Base-by-base conservation (phyloP, 2,329 filamentous ascomycete genomes). In the Fusarium tuaranense region DNA sequence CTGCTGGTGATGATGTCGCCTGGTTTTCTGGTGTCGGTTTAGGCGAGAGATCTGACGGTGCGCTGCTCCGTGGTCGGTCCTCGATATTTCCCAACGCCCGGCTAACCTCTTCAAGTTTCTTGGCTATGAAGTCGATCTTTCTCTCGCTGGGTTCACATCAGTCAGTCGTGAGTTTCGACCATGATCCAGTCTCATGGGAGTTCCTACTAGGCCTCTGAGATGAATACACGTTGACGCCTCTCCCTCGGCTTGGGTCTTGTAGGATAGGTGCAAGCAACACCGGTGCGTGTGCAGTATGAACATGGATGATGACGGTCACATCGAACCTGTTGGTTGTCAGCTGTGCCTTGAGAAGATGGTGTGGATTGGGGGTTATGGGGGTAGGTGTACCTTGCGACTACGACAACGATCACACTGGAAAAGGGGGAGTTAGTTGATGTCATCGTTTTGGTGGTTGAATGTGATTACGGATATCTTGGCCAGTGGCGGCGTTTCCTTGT, bases 271-370 rank as follows among this genome's bases (percentile, higher is more conserved):
- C 70, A 74, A 25, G 46, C 63, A 5, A 34, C 38, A 14, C 55
- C 58, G 18, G 64, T 48, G 18, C 67, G 65, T 38, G 62, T 51
- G 57, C 70, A 73, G 13, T 68, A 65, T 2, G 65, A 59, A 25
- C 72, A 73, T 4, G 72, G 72, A 12, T 36, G 59, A 4, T 32
- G 41, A 16, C 72, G 58, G 32, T 73, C 68, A 57, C 72, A 74
- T 65, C 67, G 65, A 5, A 74, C 60, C 72, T 74, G 27, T 86
- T 86, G 88, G 70, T 13, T 20, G 44, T 22, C 14, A 25, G 20
- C 13, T 7, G 16, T 22, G 20, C 20, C 20, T 48, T 25, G 4
- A 22, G 44, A 25, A 20, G 13, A 22, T 27, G 7, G 27, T 27
- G 27, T 30, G 27, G 27, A 30, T 30, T 9, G 27, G 8, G 27